Base-by-base conservation (phyloP, 441 rosid species). In the Mallotus repandus region DNA sequence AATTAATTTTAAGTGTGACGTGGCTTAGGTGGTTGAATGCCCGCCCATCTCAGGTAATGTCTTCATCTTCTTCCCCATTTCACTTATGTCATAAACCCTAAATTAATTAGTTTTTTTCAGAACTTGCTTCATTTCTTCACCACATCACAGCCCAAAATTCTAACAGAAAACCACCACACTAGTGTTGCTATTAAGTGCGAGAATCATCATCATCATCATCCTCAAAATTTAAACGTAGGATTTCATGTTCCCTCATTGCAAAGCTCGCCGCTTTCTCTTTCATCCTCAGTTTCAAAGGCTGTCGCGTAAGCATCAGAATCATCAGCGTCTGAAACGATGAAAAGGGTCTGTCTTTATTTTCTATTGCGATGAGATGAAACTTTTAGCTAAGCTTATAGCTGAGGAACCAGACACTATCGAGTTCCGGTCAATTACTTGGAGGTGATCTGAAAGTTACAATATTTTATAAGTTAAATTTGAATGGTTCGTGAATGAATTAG, bases 371-470 rank as follows among this genome's bases (percentile, higher is more conserved):
- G 98, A 95, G 85, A 91, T 89, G 38, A 81, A 72, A 78, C 82
- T 87, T 18, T 90, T 95, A 29, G 99, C n/a, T n/a, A n/a, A n/a
- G n/a, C n/a, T n/a, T n/a, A n/a, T n/a, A n/a, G n/a, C 96, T 18
- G 78, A 85, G 0, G 77, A 83, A 63, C 89, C 96, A 7, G 99
- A 95, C 73, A 80, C 88, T 53, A 92, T 95, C 25, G 98, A 95
- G 84, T 92, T 91, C 32, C 89, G 94, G 21, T 82, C 84, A 87
- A 91, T 95, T 76, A 82, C 77, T 60, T 95, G 98, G 98, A 87
- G 93, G 99, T 92, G 74, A 71, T n/a, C 43, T 21, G 8, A 4
- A 21, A 49, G 1, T 49, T 56, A 5, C 14, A 13, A 53, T 50
- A 29, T 29, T 50, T 19, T 55, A 19, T 12, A 14, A 10, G 25